Evolutionary conservation across 768 basidiomycete genomes (phyloP).

Genomic region (Filobasidium floriforme): DNA sequence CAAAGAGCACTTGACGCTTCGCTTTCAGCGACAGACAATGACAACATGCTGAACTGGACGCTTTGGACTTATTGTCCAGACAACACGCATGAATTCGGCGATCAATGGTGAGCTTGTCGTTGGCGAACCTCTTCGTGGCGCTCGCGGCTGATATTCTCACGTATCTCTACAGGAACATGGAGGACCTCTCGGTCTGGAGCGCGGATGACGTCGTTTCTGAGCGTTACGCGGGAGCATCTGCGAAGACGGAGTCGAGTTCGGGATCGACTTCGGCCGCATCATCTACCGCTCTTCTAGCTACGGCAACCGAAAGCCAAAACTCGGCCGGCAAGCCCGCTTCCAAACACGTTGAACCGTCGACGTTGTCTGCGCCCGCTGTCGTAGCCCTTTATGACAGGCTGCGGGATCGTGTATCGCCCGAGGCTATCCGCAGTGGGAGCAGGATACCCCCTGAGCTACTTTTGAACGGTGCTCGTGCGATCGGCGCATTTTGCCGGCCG

Average conservation of each 20-base stretch:
- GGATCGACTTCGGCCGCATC: constrained; percentile 16
- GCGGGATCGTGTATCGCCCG: constrained; percentile 23
- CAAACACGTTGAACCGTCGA: not conserved
- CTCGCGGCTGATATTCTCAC: not conserved
- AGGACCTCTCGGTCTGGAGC: constrained; percentile 40
- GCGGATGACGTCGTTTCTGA: constrained; percentile 30
- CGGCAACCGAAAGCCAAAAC: constrained; percentile 19
- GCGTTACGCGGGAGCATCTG: not conserved
- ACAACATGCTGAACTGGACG: constrained; percentile 68
- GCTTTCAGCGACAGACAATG: constrained; percentile 68
- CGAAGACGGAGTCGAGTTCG: not conserved
- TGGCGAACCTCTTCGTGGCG: not conserved
- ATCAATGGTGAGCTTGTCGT: constrained; percentile 67
- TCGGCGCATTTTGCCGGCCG: constrained; percentile 76
- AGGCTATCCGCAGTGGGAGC: constrained; percentile 26
- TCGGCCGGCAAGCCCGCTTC: too few species aligned
- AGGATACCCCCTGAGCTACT: constrained; percentile 49
- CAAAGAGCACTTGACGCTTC: constrained; percentile 81
- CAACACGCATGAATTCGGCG: constrained; percentile 72
- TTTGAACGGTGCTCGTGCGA: constrained; percentile 78
- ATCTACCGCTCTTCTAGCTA: constrained; percentile 20
- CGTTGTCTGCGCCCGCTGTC: not conserved
- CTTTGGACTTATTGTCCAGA: constrained; percentile 76
- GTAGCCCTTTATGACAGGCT: not conserved
- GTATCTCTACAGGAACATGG: constrained; percentile 29